A percentile compares a stretch with the other conserved stretches of the same genome.
phyloP scores from a whole-genome alignment of 768 basidiomycete species.

The Xanthoconium purpureum region DNA sequence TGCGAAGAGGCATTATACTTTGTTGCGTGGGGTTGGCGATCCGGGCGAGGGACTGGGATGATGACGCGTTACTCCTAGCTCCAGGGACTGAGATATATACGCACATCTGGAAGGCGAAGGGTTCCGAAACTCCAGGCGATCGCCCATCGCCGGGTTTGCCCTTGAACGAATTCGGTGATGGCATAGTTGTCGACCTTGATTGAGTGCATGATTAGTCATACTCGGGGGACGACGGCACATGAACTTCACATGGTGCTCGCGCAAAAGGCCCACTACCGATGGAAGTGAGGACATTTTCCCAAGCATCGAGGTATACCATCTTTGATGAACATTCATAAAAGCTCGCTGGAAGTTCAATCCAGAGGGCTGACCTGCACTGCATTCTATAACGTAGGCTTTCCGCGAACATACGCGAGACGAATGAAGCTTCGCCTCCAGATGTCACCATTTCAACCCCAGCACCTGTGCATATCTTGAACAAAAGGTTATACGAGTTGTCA shows the following conservation, averaged over 20 bases:
- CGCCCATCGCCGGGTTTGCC: conserved; percentile 89
- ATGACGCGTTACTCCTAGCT: conserved; percentile 34
- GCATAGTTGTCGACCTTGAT: conserved; percentile 82
- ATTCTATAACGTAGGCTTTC: conserved; percentile 59
- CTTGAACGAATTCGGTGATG: conserved; percentile 79
- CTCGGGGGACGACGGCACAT: background rate
- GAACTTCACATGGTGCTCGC: conserved; percentile 39
- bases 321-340: background rate
- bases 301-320: conserved; percentile 94
- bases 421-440: conserved; percentile 77
- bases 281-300: conserved; percentile 79
- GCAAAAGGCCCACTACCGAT: conserved; percentile 56
- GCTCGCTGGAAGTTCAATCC: background rate
- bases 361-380: conserved; percentile 51
- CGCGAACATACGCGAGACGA: conserved; percentile 71
- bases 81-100: conserved; percentile 26
- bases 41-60: conserved; percentile 35
- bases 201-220: background rate
- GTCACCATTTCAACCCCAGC: conserved; percentile 87
- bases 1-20: conserved; percentile 54
- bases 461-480: conserved; percentile 75
- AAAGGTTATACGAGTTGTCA: background rate
- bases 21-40: conserved; percentile 43
- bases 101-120: conserved; percentile 71
- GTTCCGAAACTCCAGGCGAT: conserved; percentile 80